phyloP scores from a whole-genome alignment of 2,329 filamentous ascomycete species.

The Emericellopsis atlantica region DNA sequence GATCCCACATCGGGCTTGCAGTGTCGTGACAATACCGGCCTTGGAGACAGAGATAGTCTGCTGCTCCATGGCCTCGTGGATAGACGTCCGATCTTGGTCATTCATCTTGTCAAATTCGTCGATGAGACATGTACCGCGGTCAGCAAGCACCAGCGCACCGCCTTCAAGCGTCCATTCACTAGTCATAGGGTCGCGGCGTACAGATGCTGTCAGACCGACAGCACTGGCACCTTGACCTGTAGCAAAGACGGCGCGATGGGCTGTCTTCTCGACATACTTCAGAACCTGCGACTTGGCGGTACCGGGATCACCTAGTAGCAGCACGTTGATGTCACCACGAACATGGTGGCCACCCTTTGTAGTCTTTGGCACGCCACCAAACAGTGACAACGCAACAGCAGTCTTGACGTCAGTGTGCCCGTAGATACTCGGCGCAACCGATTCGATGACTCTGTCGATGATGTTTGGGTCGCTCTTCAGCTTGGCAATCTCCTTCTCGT shows the following conservation, averaged over 20 bases:
- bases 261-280: conserved; percentile 96
- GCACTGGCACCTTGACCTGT: conserved; percentile 95
- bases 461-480: conserved; percentile 85
- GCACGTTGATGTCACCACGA: conserved; percentile 93
- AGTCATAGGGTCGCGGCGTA: conserved; percentile 87
- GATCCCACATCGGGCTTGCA: conserved; percentile 91
- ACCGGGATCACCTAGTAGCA: conserved; percentile 91
- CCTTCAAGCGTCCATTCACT: conserved; percentile 97
- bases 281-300: conserved; percentile 96
- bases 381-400: conserved; percentile 83
- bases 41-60: conserved; percentile 99
- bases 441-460: conserved; percentile 82
- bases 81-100: conserved; percentile 93
- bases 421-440: conserved; percentile 94
- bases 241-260: conserved; percentile 91
- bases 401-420: conserved; percentile 97
- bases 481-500: conserved; percentile 80
- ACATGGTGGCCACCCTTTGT: conserved; percentile 84
- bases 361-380: conserved; percentile 86
- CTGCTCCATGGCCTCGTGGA: conserved; percentile 99
- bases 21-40: conserved; percentile 91
- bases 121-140: conserved; percentile 89
- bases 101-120: conserved; percentile 99
- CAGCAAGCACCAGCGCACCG: conserved; percentile 86
- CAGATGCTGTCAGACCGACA: conserved; percentile 93